Percentiles rank a stretch among this genome's conserved stretches.
These are phyloP conservation scores for Hortiboletus flavorubellus DNA, from an alignment of 768 basidiomycete genomes.

Conservation along the genomic window DNA sequence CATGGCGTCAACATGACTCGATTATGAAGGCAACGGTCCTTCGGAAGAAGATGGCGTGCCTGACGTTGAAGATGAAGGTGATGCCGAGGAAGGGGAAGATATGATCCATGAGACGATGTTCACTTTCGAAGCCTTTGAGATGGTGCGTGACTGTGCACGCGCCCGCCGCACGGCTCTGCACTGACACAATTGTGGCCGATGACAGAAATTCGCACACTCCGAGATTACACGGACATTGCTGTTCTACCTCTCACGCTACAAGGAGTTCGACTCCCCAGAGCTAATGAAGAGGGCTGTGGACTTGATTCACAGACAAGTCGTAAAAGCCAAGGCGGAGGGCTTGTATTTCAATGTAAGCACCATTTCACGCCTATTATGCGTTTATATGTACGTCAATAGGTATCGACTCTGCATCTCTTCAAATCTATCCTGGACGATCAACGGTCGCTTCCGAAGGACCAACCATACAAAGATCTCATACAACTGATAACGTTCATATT, in stretches of 20 bases:
- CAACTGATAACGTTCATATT: constrained; percentile 83
- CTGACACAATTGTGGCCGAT: constrained; percentile 19
- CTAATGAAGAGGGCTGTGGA: constrained; percentile 88
- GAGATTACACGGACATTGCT: constrained; percentile 84
- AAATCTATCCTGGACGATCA: constrained; percentile 81
- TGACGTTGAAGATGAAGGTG: constrained; percentile 64
- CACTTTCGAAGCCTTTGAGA: constrained; percentile 88
- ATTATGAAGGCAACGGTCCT: constrained; percentile 32
- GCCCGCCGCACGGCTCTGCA: constrained; percentile 12
- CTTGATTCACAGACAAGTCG: constrained; percentile 86
- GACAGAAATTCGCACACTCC: constrained; percentile 84
- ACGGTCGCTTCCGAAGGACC: constrained; percentile 72
- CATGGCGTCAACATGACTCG: constrained; percentile 8
- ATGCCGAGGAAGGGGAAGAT: constrained; percentile 57
- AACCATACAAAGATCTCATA: constrained; percentile 78
- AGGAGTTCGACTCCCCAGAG: constrained; percentile 71
- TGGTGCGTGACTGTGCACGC: constrained; percentile 47
- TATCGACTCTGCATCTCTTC: constrained; percentile 86
- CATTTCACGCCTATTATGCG: not conserved
- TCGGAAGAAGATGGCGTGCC: constrained; percentile 62
- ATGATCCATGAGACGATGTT: constrained; percentile 82
- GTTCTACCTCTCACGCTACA: constrained; percentile 78
- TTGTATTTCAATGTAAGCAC: constrained; percentile 86
- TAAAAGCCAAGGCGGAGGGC: constrained; percentile 89
- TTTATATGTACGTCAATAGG: constrained; percentile 47